Conservation (phyloP, 805 yeast genomes). For the Cyberlindnera mycetangii region DNA sequence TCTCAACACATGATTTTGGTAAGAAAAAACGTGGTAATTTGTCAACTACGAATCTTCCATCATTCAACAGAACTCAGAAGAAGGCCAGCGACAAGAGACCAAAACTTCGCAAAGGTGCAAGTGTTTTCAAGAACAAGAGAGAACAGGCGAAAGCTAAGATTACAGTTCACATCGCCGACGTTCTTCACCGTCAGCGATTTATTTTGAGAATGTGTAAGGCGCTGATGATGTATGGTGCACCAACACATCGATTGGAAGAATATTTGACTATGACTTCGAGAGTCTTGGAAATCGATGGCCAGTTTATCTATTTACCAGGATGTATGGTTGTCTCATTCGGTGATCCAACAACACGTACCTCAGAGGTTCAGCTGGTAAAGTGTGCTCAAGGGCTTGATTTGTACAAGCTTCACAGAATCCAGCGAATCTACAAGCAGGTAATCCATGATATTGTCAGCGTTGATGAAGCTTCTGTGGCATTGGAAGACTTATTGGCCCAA, state of each 20-base stretch:
- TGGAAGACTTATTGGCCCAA: conserved; percentile 63
- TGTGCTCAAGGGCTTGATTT: conserved; percentile 85
- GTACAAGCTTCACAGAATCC: conserved; percentile 76
- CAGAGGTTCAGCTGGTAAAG: conserved; percentile 87
- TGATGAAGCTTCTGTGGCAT: conserved; percentile 73
- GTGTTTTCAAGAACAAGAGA: conserved; percentile 28
- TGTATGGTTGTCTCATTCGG: conserved; percentile 94
- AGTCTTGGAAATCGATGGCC: conserved; percentile 90
- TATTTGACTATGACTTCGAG: conserved; percentile 90
- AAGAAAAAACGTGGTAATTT: not conserved
- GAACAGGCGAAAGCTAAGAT: conserved; percentile 58
- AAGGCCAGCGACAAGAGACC: conserved; percentile 17
- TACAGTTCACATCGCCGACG: conserved; percentile 61
- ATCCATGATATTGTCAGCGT: conserved; percentile 87
- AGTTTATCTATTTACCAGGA: conserved; percentile 89
- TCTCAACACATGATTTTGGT: not conserved
- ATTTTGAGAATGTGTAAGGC: conserved; percentile 84
- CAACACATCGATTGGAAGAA: conserved; percentile 92
- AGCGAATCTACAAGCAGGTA: conserved; percentile 80
- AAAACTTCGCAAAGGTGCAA: conserved; percentile 19
- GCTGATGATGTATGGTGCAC: conserved; percentile 92
- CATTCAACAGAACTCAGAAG: conserved; percentile 4
- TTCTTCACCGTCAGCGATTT: conserved; percentile 46
- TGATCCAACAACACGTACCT: conserved; percentile 89
- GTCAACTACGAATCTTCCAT: conserved; percentile 6